Percentiles rank a stretch among this genome's conserved stretches.
Conservation (phyloP, 2,329 filamentous ascomycete genomes). For the Talaromyces atroroseus region DNA sequence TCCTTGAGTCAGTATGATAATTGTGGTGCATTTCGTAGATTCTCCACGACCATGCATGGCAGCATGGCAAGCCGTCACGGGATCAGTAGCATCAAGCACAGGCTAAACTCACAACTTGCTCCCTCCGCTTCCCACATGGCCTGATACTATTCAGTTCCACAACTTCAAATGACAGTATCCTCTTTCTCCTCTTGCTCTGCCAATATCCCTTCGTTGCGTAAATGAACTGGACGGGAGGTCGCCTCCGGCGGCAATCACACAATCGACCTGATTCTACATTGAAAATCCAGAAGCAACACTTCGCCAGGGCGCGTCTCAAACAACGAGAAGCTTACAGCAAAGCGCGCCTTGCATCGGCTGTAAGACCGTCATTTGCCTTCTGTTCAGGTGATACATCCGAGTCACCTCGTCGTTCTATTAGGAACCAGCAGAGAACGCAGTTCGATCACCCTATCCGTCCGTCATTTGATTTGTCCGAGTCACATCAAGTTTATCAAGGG, state of each 20-base stretch:
- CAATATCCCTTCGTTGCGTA: background rate
- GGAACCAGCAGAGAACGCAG: background rate
- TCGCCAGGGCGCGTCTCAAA: slow-evolving; percentile 26
- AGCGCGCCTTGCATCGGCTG: slow-evolving; percentile 11
- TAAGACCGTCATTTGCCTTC: slow-evolving; percentile 8
- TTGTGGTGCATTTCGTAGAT: background rate
- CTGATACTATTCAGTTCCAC: too few relatives aligned
- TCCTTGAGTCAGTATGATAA: background rate
- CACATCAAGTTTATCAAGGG: background rate
- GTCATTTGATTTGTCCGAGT: background rate
- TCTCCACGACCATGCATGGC: background rate
- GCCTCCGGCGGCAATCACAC: slow-evolving; percentile 36
- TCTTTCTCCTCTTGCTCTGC: background rate
- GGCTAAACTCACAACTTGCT: background rate
- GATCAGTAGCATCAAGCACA: background rate
- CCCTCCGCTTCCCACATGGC: too few relatives aligned
- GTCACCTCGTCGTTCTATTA: background rate
- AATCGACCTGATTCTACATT: slow-evolving; percentile 22
- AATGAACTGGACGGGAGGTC: slow-evolving; percentile 45
- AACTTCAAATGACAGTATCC: background rate
- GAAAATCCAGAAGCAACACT: slow-evolving; percentile 28
- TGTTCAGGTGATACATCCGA: background rate
- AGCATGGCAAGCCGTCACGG: background rate
- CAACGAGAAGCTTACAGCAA: slow-evolving; percentile 15
- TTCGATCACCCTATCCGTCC: background rate